phyloP scores from a whole-genome alignment of 305 asterid genomes.

The Fraxinus greggii region DNA sequence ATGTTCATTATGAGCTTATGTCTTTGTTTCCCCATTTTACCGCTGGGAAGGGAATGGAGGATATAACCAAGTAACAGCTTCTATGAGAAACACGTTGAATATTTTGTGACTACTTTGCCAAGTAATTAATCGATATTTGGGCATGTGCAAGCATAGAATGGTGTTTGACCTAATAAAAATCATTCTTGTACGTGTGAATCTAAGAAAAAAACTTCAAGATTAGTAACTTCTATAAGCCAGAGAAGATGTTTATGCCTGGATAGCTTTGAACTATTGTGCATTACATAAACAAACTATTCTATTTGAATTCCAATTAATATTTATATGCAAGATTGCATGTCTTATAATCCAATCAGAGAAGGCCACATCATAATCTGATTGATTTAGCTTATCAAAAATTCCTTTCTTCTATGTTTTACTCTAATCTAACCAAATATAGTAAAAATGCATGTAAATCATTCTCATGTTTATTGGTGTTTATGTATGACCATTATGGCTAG shows the following conservation, averaged over 20 bases:
- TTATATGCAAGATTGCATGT: not conserved
- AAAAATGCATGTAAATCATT: not conserved
- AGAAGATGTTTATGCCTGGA: not conserved
- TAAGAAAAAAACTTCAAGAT: not conserved
- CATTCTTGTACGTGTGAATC: not conserved
- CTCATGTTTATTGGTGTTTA: not conserved
- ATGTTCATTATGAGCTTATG: not conserved
- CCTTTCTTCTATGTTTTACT: not conserved
- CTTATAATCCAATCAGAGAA: not conserved
- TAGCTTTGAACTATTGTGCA: not conserved
- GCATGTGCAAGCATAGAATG: not conserved
- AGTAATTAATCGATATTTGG: not conserved
- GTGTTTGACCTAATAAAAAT: not conserved
- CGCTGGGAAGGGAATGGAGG: not conserved
- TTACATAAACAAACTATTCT: not conserved
- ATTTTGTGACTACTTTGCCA: not conserved
- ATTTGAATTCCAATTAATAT: not conserved
- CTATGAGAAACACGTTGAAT: not conserved
- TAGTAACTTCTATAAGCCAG: not conserved
- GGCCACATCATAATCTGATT: not conserved
- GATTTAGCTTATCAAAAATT: not conserved
- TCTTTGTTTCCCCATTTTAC: not conserved
- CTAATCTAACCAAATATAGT: not conserved
- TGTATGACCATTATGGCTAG: not conserved
- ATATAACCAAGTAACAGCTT: not conserved